Evolutionary conservation across 1,284 basidiomycete species (phyloP).

Genomic region (Ceratobasidium sp.): DNA sequence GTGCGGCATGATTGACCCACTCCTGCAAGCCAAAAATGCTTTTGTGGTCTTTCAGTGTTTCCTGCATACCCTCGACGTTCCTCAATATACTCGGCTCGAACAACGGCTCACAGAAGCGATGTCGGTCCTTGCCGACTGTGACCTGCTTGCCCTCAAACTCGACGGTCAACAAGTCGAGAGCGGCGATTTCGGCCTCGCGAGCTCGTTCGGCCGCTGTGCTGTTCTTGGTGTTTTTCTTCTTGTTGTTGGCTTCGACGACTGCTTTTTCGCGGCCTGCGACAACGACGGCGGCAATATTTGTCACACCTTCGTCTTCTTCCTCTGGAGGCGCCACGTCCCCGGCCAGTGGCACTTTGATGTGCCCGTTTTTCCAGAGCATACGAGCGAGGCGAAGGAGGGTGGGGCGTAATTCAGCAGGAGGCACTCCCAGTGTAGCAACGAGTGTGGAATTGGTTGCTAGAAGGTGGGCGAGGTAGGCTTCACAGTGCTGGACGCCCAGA

Average conservation of each 20-base stretch:
- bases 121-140: constrained; percentile 84
- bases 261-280: constrained; percentile 82
- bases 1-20: constrained; percentile 66
- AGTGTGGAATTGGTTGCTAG: constrained; percentile 67
- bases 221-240: constrained; percentile 57
- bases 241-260: constrained; percentile 81
- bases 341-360: constrained; percentile 73
- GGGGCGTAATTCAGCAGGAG: constrained; percentile 56
- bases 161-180: constrained; percentile 77
- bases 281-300: constrained; percentile 81
- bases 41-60: constrained; percentile 40
- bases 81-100: constrained; percentile 59
- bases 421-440: constrained; percentile 64
- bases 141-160: constrained; percentile 66
- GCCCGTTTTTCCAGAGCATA: constrained; percentile 65
- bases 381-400: constrained; percentile 66
- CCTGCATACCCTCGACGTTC: constrained; percentile 44
- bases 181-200: constrained; percentile 79
- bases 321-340: constrained; percentile 64
- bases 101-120: constrained; percentile 89
- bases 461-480: constrained; percentile 75
- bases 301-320: constrained; percentile 85
- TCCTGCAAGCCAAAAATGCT: constrained; percentile 62
- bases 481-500: constrained; percentile 78
- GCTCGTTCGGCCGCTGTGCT: constrained; percentile 80